Evolutionary conservation across 805 yeast genomes (phyloP).

Genomic region (Cyberlindnera mycetangii): DNA sequence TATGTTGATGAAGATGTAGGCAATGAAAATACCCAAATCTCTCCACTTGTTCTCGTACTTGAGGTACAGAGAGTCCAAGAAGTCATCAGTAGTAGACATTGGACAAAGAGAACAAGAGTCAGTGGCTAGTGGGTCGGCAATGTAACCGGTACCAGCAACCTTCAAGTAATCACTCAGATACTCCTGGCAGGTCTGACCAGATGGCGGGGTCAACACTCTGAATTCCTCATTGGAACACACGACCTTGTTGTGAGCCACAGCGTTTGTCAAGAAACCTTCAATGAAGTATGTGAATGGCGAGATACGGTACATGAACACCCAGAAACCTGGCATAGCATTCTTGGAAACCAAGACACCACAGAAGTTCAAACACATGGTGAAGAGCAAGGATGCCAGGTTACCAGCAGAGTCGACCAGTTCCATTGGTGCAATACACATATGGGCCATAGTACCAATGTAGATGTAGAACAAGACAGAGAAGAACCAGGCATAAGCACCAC

Average conservation of each 20-base stretch:
- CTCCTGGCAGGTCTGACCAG: slow-evolving; percentile 55
- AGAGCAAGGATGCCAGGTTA: slow-evolving; percentile 52
- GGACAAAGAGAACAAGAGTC: slow-evolving; percentile 59
- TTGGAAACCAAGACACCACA: slow-evolving; percentile 74
- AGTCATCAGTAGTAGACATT: slow-evolving; percentile 53
- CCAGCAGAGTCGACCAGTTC: slow-evolving; percentile 64
- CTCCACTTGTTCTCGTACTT: slow-evolving; percentile 57
- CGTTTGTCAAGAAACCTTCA: slow-evolving; percentile 50
- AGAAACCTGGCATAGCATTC: slow-evolving; percentile 63
- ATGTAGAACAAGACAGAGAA: slow-evolving; percentile 45
- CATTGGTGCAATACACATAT: slow-evolving; percentile 54
- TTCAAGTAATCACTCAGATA: slow-evolving; percentile 41
- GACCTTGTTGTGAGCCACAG: slow-evolving; percentile 49
- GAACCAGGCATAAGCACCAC: slow-evolving; percentile 37
- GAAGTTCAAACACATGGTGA: slow-evolving; percentile 63
- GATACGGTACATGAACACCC: slow-evolving; percentile 75
- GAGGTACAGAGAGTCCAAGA: slow-evolving; percentile 43
- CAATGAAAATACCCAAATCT: slow-evolving; percentile 56
- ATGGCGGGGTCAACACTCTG: slow-evolving; percentile 47
- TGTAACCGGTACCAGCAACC: slow-evolving; percentile 29
- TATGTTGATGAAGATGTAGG: slow-evolving; percentile 39
- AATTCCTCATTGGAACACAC: slow-evolving; percentile 47
- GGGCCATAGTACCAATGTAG: slow-evolving; percentile 57
- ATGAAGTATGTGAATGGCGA: slow-evolving; percentile 71
- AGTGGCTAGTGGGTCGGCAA: slow-evolving; percentile 33